Conservation (phyloP, 495 filamentous ascomycete species). For the Ascodesmis nigricans region DNA sequence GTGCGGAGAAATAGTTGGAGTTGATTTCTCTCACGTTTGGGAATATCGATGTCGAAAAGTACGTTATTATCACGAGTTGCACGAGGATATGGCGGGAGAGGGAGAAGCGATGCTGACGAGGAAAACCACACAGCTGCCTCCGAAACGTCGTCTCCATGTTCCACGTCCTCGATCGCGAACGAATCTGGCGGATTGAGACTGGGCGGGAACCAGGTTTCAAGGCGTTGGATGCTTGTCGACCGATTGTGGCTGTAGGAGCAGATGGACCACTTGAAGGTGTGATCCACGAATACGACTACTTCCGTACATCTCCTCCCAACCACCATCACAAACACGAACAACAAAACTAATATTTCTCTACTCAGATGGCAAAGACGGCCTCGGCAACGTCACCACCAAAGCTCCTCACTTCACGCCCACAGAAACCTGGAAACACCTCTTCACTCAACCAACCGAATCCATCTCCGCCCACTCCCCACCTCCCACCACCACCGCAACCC, state of each 20-base stretch:
- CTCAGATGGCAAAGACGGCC: slow-evolving; percentile 69
- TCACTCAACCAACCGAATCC: too few species aligned
- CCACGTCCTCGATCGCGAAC: slow-evolving; percentile 76
- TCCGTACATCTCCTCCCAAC: slow-evolving; percentile 52
- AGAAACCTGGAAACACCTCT: slow-evolving; percentile 67
- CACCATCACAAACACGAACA: neutral
- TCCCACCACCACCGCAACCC: slow-evolving; percentile 27
- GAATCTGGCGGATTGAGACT: slow-evolving; percentile 51
- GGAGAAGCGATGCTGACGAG: too few species aligned
- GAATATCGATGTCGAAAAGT: slow-evolving; percentile 69
- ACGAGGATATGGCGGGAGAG: too few species aligned
- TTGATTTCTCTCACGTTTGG: slow-evolving; percentile 83
- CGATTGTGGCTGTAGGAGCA: slow-evolving; percentile 68
- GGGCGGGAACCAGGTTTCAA: slow-evolving; percentile 46
- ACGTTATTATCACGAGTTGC: too few species aligned
- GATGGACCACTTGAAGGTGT: slow-evolving; percentile 68
- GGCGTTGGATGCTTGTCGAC: slow-evolving; percentile 43
- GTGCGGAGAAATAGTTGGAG: too few species aligned
- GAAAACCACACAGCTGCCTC: slow-evolving; percentile 62
- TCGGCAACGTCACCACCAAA: slow-evolving; percentile 68
- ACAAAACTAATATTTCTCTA: neutral
- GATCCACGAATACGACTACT: slow-evolving; percentile 66
- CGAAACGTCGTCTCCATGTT: slow-evolving; percentile 82
- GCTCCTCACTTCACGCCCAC: slow-evolving; percentile 69
- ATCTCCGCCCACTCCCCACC: too few species aligned